phyloP scores from a whole-genome alignment of 1,139 yeast genomes.

The Saccharomyces hybrid region DNA sequence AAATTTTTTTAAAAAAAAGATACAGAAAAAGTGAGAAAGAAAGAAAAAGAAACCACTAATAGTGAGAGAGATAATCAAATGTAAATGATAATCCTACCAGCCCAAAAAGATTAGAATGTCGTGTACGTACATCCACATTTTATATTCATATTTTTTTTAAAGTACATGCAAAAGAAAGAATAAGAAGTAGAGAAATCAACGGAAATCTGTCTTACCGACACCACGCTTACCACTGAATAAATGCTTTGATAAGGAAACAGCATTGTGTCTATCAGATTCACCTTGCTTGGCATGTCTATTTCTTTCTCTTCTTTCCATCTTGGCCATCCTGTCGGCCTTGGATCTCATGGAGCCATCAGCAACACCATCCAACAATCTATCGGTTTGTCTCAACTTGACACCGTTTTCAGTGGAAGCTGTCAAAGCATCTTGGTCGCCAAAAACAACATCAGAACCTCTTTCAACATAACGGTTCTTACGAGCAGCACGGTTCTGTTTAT shows the following conservation, averaged over 20 bases:
- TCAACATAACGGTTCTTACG: conserved; percentile 39
- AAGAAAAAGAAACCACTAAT: not conserved
- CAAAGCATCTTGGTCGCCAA: conserved; percentile 36
- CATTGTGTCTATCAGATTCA: conserved; percentile 89
- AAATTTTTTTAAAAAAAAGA: not conserved
- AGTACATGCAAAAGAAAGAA: conserved; percentile 1
- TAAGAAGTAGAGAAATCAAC: conserved; percentile 21
- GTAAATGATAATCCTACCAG: not conserved
- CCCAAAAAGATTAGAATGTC: not conserved
- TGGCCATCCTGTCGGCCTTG: conserved; percentile 81
- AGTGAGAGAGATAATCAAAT: not conserved
- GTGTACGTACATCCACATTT: not conserved
- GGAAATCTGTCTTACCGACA: conserved; percentile 71
- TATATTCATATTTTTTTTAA: not conserved
- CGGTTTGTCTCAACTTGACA: conserved; percentile 54
- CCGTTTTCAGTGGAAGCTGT: conserved; percentile 29
- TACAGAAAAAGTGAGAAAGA: not conserved
- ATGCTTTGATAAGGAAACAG: conserved; percentile 86
- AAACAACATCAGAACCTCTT: conserved; percentile 70
- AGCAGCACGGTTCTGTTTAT: conserved; percentile 39
- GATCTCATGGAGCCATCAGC: conserved; percentile 73
- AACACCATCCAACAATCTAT: conserved; percentile 82
- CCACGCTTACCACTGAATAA: conserved; percentile 95
- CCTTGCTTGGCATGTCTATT: conserved; percentile 89
- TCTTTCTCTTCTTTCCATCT: conserved; percentile 88